phyloP scores from a whole-genome alignment of 148 eudicot genomes.

The Arctostaphylos glauca region DNA sequence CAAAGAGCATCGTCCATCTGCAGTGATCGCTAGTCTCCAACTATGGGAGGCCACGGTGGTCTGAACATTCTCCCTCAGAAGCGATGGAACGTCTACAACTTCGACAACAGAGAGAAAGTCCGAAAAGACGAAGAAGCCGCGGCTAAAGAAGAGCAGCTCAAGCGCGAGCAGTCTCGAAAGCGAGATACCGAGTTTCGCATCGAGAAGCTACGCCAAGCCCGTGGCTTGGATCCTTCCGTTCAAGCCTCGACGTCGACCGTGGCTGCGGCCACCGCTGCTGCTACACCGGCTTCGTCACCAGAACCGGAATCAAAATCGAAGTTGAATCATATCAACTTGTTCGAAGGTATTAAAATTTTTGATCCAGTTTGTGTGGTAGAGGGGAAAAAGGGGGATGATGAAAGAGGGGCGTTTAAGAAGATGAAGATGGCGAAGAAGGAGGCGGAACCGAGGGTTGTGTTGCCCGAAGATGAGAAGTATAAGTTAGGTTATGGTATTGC shows the following conservation, averaged over 20 bases:
- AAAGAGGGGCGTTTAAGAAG: constrained; percentile 41
- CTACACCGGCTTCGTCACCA: constrained; percentile 14
- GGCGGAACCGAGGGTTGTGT: constrained; percentile 49
- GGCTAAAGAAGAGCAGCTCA: constrained; percentile 76
- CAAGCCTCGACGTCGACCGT: constrained; percentile 2
- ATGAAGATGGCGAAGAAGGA: constrained; percentile 56
- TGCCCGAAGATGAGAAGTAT: constrained; percentile 87
- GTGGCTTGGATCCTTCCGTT: constrained; percentile 42
- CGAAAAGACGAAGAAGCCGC: constrained; percentile 77
- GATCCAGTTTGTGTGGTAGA: constrained; percentile 49
- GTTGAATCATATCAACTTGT: constrained; percentile 76
- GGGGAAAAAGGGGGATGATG: constrained; percentile 27
- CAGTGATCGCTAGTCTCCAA: not conserved
- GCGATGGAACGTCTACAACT: constrained; percentile 95
- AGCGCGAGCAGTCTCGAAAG: constrained; percentile 68
- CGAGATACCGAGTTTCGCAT: constrained; percentile 68
- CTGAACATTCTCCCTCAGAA: constrained; percentile 93
- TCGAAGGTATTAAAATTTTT: constrained; percentile 88
- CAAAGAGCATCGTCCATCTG: not conserved
- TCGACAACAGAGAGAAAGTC: constrained; percentile 91
- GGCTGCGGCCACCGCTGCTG: not conserved
- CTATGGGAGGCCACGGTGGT: constrained; percentile 98
- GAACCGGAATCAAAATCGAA: constrained; percentile 37
- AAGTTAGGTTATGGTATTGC: constrained; percentile 85
- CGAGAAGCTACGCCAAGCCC: constrained; percentile 70